Evolutionary conservation across 192 early-diverging fungal species (phyloP), one percentile per base, ranked within the genome.

Genomic region (Jimgerdemannia flammicorona): DNA sequence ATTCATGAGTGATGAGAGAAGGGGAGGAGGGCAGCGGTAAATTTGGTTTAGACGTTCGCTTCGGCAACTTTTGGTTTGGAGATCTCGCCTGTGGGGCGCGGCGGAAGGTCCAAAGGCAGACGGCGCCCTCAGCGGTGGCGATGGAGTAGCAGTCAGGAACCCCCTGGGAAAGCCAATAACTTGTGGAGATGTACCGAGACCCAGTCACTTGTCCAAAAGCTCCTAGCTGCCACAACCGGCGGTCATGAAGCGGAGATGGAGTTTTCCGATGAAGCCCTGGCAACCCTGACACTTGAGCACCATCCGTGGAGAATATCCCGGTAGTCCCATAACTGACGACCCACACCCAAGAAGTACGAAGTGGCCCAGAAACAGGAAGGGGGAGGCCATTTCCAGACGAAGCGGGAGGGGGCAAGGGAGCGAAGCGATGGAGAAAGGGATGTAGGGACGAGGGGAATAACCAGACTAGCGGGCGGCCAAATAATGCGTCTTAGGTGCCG

Each of bases 21-120:
- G n/a, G 40, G 14, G 1, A 54, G 40, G 69, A 66, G 70, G 39
- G 18, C 43, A 74, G 72, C 42, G 66, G 42, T 42, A 74, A 69
- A 40, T 64, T 68, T 78, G 65, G 49, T 59, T 59, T 59, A 59
- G 14, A 59, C 14, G 49, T 59, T 59, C 49, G 14, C 49, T 59
- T 59, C 14, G 49, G 49, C 14, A 59, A 14, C 49, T 59, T 59
- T 59, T 14, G 29, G 49, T 59, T 59, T 59, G 49, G 49, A 59
- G 49, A 59, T 59, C 14, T 6, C 14, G 49, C 8, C 14, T 59
- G 49, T 6, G 49, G 14, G 49, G 2, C 8, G 14, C 14, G 49
- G 49, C 49, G 49, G 49, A 59, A 59, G 49, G 14, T 59, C 49
- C 49, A 59, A 59, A 10, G 49, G 49, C 49, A 14, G 14, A 59